phyloP scores from a whole-genome alignment of 192 early-diverging fungal genomes.

The Kickxella alabastrina region DNA sequence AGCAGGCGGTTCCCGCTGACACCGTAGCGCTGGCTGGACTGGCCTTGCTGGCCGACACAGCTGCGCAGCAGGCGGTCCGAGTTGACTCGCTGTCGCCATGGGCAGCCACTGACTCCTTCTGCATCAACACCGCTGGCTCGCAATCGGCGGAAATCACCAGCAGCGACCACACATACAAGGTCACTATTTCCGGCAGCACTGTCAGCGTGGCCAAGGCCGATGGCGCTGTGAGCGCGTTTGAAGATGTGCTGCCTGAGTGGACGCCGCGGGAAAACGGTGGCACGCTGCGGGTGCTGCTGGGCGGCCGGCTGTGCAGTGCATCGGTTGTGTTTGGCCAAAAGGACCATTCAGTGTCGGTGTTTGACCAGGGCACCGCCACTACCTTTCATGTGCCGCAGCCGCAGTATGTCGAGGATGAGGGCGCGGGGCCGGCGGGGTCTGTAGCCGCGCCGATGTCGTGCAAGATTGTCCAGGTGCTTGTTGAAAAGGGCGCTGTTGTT shows the following conservation, averaged over 20 bases:
- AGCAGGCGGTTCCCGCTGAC: slow-evolving; percentile 32
- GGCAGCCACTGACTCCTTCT: slow-evolving; percentile 47
- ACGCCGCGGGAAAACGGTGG: slow-evolving; percentile 24
- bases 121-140: slow-evolving; percentile 37
- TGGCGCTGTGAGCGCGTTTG: slow-evolving; percentile 7
- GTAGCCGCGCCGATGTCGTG: slow-evolving; percentile 96
- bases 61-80: neutral
- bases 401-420: slow-evolving; percentile 50
- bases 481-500: slow-evolving; percentile 72
- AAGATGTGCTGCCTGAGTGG: slow-evolving; percentile 17
- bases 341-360: slow-evolving; percentile 56
- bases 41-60: slow-evolving; percentile 38
- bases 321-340: slow-evolving; percentile 60
- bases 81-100: slow-evolving; percentile 31
- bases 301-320: slow-evolving; percentile 55
- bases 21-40: slow-evolving; percentile 68
- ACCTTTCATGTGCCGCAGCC: slow-evolving; percentile 58
- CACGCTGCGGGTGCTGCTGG: slow-evolving; percentile 59
- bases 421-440: slow-evolving; percentile 54
- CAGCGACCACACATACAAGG: slow-evolving; percentile 23
- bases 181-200: slow-evolving; percentile 6
- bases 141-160: slow-evolving; percentile 17
- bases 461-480: slow-evolving; percentile 84
- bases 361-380: slow-evolving; percentile 51
- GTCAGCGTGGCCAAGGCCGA: neutral